These are phyloP conservation scores for Pichia thaimueangensis DNA, from an alignment of 805 yeast genomes.

Conservation along the genomic window DNA sequence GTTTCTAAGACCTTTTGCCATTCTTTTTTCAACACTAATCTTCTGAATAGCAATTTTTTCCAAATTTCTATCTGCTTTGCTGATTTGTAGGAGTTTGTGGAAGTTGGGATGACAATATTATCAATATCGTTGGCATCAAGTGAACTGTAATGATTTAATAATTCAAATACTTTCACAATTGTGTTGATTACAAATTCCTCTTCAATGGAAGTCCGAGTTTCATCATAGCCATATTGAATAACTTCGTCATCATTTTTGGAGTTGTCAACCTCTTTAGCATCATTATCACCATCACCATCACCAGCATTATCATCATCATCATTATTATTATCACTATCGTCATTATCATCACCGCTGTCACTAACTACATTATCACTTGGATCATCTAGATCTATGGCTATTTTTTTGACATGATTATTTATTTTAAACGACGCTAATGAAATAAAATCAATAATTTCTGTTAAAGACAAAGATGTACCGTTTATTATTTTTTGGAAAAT, in stretches of 20 bases:
- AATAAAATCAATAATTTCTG: slow-evolving; percentile 5
- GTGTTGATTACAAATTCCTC: neutral
- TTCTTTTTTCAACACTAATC: neutral
- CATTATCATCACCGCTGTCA: neutral
- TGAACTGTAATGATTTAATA: neutral
- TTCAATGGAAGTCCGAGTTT: neutral
- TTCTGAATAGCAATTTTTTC: neutral
- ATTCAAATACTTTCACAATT: neutral
- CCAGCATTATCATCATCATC: neutral
- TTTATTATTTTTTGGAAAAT: neutral
- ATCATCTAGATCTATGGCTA: neutral
- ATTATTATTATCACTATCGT: neutral
- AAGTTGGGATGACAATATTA: neutral
- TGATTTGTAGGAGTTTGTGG: neutral
- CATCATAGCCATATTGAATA: neutral
- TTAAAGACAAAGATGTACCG: neutral
- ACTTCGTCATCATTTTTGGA: neutral
- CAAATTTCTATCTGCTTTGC: neutral
- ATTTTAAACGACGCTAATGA: neutral
- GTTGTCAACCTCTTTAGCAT: neutral
- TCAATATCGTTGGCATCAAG: neutral
- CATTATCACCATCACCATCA: neutral
- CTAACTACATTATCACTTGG: neutral
- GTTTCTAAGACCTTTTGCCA: neutral
- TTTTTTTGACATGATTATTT: neutral